These are phyloP conservation scores for Dryadomyces sulphureus DNA, from an alignment of 2,329 filamentous ascomycete genomes.

Conservation along the genomic window DNA sequence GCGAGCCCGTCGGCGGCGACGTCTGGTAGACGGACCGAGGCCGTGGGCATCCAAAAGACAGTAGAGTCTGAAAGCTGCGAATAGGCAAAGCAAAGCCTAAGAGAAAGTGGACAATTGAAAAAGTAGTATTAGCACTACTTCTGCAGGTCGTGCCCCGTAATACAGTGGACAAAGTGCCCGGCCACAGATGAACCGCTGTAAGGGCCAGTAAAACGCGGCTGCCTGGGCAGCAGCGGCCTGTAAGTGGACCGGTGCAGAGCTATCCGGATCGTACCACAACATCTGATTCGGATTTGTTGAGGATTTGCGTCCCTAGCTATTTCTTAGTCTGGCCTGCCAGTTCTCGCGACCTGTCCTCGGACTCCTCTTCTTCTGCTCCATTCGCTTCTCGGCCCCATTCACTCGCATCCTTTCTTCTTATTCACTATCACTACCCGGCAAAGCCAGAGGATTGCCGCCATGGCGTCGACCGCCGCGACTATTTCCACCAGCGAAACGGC, in stretches of 20 bases:
- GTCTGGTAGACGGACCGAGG: background rate
- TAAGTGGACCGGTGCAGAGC: conserved; percentile 5
- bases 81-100: too few relatives aligned
- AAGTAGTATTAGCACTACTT: too few relatives aligned
- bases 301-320: background rate
- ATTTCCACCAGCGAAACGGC: background rate
- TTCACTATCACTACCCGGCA: too few relatives aligned
- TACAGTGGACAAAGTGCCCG: too few relatives aligned
- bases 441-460: background rate
- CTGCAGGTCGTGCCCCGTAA: too few relatives aligned
- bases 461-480: conserved; percentile 1
- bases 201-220: background rate
- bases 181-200: too few relatives aligned
- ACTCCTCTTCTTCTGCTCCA: background rate
- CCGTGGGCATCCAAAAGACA: too few relatives aligned
- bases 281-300: background rate
- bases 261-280: conserved; percentile 7
- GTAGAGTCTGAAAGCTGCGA: background rate
- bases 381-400: background rate
- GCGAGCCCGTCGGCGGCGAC: background rate
- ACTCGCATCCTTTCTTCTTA: too few relatives aligned
- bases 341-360: too few relatives aligned
- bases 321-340: too few relatives aligned
- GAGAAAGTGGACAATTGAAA: too few relatives aligned
- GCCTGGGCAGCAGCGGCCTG: background rate